Evolutionary conservation across 495 filamentous ascomycete species (phyloP), one percentile per base, ranked within the genome.

Genomic region (Penicillium antarcticum): DNA sequence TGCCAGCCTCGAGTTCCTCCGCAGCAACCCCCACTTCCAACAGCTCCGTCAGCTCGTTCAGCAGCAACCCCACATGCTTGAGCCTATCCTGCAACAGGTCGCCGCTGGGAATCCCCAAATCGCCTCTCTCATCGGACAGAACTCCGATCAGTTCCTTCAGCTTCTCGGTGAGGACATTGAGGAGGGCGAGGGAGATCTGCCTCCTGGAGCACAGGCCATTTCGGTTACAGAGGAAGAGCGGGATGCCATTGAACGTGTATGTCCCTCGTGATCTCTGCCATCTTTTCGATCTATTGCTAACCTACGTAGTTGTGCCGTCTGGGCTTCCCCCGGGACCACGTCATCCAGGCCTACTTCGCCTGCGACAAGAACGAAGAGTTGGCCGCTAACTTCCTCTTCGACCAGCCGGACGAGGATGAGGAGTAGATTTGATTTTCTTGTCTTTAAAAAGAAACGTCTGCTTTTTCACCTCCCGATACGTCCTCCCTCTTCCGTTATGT

Each of bases 351-450:
- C 11, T 98, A 97, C 74, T 97, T 98, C 67, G 94, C 94, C 6
- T 98, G 94, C 68, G 94, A 98, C 71, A 98, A 97, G 79, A 97
- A 98, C 68, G 94, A 98, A 70, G 94, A 98, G 67, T 76, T 97
- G 32, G 92, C 94, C 3, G 94, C 94, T 26, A 98, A 98, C 65
- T 97, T 97, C 72, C 77, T 98, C 45, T 98, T 98, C 63, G 94
- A 98, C 57, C 90, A 97, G 67, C 91, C 92, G 1, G 90, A 94
- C 51, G 94, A 97, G 24, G 86, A 87, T 31, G 87, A 91, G 47
- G 80, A 87, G 45, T 67, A 51, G 41, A 40, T 42, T 32, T 36
- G 37, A 49, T 40, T 32, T 52, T 51, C 50, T 54, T 53, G 39
- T 42, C 52, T 43, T 45, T 33, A 51, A 46, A 57, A 57, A 58